Conservation (phyloP, 2,329 filamentous ascomycete genomes). For the Rhexocercosporidium sp. region DNA sequence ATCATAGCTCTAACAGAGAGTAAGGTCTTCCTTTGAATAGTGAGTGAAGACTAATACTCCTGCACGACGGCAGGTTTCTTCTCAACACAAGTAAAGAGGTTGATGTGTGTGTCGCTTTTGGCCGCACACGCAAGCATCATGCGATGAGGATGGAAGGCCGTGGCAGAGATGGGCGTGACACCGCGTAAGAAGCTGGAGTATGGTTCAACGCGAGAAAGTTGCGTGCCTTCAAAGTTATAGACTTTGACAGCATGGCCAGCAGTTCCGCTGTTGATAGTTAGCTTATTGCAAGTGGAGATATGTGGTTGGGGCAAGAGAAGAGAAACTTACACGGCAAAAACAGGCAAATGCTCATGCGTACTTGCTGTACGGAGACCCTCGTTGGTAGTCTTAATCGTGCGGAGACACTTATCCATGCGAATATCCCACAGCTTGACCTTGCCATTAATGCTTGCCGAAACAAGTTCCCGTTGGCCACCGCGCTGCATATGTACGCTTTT, state of each 20-base stretch:
- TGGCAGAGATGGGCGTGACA: conserved; percentile 82
- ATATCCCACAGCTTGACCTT: conserved; percentile 98
- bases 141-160: conserved; percentile 93
- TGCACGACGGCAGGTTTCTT: conserved; percentile 39
- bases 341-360: conserved; percentile 94
- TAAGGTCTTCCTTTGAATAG: neutral
- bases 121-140: conserved; percentile 90
- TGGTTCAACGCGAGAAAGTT: conserved; percentile 84
- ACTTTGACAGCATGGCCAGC: conserved; percentile 88
- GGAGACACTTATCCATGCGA: conserved; percentile 78
- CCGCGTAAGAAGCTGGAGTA: conserved; percentile 88
- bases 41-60: neutral
- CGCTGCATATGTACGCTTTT: conserved; percentile 96
- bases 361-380: conserved; percentile 84
- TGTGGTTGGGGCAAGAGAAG: conserved; percentile 6
- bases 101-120: conserved; percentile 86
- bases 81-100: conserved; percentile 77
- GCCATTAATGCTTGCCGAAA: conserved; percentile 89
- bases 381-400: conserved; percentile 74
- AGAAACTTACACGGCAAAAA: conserved; percentile 85
- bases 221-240: conserved; percentile 83
- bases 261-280: conserved; percentile 68
- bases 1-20: too few relatives aligned
- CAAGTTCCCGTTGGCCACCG: conserved; percentile 87
- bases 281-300: conserved; percentile 14